Evolutionary conservation across 2,329 filamentous ascomycete species (phyloP).

Genomic region (Sporothrix brunneoviolacea): DNA sequence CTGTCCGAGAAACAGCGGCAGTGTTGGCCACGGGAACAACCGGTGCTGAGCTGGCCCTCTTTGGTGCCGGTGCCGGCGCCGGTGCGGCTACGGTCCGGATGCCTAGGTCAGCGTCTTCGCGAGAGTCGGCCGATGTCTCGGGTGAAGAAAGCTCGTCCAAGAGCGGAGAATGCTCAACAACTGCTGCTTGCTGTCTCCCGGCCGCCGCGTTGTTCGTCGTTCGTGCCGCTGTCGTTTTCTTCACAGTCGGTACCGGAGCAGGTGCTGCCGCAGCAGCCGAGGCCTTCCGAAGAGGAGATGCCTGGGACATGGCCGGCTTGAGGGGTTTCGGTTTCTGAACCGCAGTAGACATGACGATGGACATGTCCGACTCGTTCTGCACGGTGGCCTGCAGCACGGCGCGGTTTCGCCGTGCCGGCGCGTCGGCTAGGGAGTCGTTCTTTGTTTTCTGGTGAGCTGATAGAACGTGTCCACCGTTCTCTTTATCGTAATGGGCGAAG

Average conservation of each 20-base stretch:
- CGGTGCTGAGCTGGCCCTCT: neutral
- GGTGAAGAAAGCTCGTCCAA: conserved; percentile 14
- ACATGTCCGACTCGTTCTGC: conserved; percentile 20
- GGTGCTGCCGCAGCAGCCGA: neutral
- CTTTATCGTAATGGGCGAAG: conserved; percentile 13
- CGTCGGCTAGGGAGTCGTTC: neutral
- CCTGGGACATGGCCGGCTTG: neutral
- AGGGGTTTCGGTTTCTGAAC: neutral
- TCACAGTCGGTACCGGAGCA: neutral
- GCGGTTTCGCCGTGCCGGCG: conserved; percentile 5
- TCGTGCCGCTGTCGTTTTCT: neutral
- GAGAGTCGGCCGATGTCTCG: conserved; percentile 16
- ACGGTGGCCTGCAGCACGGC: conserved; percentile 17
- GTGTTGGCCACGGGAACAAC: neutral
- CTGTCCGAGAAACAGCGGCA: neutral
- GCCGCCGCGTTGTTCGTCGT: neutral
- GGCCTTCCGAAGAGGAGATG: conserved; percentile 9
- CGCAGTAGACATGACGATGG: conserved; percentile 12
- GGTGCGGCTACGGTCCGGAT: conserved; percentile 3
- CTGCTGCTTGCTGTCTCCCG: neutral
- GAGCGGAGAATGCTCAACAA: conserved; percentile 3
- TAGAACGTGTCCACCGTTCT: conserved; percentile 8
- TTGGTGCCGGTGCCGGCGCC: neutral
- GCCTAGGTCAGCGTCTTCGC: conserved; percentile 9
- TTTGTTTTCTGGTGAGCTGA: neutral